A percentile compares a stretch with the other conserved stretches of the same genome.
These are phyloP conservation scores for Zasmidium citrigriseum DNA, from an alignment of 2,329 filamentous ascomycete species.

Conservation along the genomic window DNA sequence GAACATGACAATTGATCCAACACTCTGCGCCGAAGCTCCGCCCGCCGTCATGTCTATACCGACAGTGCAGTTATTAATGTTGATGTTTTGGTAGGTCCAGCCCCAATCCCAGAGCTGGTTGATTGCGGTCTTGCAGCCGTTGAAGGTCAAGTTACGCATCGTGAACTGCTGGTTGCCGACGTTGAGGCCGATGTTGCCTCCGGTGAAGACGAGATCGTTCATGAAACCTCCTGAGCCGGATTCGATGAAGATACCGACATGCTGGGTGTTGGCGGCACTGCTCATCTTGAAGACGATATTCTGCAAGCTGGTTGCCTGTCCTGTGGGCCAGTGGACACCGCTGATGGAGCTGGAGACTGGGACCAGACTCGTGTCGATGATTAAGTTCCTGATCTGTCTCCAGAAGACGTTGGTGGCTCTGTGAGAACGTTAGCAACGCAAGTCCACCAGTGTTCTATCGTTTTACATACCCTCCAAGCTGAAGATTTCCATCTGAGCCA, in stretches of 20 bases:
- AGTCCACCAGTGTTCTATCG: not conserved
- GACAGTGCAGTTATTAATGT: constrained; percentile 56
- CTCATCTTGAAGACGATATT: constrained; percentile 50
- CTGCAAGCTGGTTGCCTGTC: constrained; percentile 48
- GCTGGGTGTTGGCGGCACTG: constrained; percentile 46
- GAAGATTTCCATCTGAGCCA: constrained; percentile 40
- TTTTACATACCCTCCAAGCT: constrained; percentile 24
- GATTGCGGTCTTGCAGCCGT: constrained; percentile 55
- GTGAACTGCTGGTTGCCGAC: constrained; percentile 54
- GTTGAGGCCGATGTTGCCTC: constrained; percentile 43
- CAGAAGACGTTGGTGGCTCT: constrained; percentile 63
- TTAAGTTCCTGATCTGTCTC: constrained; percentile 65
- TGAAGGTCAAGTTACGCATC: constrained; percentile 57
- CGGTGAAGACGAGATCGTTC: constrained; percentile 47
- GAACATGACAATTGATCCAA: constrained; percentile 59
- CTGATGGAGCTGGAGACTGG: constrained; percentile 45
- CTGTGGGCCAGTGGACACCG: constrained; percentile 48
- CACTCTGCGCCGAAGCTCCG: constrained; percentile 44
- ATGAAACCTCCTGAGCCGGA: constrained; percentile 49
- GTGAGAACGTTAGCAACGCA: not conserved
- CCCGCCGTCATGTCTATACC: constrained; percentile 54
- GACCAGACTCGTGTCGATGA: constrained; percentile 60
- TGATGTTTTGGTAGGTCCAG: constrained; percentile 46
- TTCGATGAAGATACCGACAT: constrained; percentile 48
- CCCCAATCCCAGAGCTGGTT: constrained; percentile 63